Conservation (phyloP, 2,329 filamentous ascomycete species). For the Alternaria consortialis region DNA sequence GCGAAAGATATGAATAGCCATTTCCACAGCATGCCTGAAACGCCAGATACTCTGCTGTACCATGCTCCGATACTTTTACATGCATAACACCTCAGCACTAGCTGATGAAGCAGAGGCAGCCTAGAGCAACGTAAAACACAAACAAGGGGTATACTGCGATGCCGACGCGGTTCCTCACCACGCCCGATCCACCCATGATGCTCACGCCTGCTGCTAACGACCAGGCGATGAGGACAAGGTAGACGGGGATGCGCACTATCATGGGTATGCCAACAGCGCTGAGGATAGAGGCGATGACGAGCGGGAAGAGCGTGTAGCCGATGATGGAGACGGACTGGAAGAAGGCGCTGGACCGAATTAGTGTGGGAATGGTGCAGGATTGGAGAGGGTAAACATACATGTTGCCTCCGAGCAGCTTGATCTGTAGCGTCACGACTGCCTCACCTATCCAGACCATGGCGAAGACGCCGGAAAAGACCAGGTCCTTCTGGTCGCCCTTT, state of each 20-base stretch:
- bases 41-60: constrained; percentile 14
- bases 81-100: constrained; percentile 55
- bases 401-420: constrained; percentile 93
- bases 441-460: constrained; percentile 97
- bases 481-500: constrained; percentile 78
- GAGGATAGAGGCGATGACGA: constrained; percentile 90
- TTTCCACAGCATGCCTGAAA: constrained; percentile 8
- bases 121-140: constrained; percentile 92
- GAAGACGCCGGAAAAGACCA: constrained; percentile 96
- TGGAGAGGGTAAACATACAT: constrained; percentile 72
- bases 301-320: constrained; percentile 95
- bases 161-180: constrained; percentile 91
- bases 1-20: background rate
- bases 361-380: constrained; percentile 12
- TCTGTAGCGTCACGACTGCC: constrained; percentile 96
- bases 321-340: constrained; percentile 98
- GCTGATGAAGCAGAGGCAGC: constrained; percentile 97
- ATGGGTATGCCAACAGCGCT: constrained; percentile 82
- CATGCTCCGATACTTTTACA: constrained; percentile 14
- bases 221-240: constrained; percentile 88
- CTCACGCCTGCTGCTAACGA: constrained; percentile 94
- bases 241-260: constrained; percentile 88
- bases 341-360: constrained; percentile 76
- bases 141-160: constrained; percentile 95
- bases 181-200: constrained; percentile 93